phyloP scores from a whole-genome alignment of 2,329 filamentous ascomycete species.

The Colletotrichum musicola region DNA sequence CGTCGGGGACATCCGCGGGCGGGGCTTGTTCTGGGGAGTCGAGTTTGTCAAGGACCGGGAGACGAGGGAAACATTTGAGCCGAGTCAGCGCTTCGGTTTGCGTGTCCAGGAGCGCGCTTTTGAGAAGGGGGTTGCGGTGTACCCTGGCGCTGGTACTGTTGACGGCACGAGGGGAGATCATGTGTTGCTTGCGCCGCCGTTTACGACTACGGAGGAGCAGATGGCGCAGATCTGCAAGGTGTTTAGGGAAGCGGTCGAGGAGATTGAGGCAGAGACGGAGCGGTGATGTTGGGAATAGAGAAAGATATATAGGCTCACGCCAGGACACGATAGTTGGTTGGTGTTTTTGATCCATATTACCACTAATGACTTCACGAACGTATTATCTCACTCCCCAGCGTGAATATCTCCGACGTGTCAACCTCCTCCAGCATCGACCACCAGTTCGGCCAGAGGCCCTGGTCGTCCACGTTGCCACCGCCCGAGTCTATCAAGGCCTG shows the following conservation, averaged over 20 bases:
- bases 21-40: slow-evolving; percentile 60
- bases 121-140: slow-evolving; percentile 39
- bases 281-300: background rate
- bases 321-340: background rate
- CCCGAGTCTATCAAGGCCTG: slow-evolving; percentile 9
- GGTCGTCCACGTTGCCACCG: slow-evolving; percentile 27
- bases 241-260: slow-evolving; percentile 24
- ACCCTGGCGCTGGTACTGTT: slow-evolving; percentile 72
- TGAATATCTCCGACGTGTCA: slow-evolving; percentile 26
- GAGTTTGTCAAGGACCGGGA: slow-evolving; percentile 58
- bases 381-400: background rate
- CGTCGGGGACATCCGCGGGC: slow-evolving; percentile 56
- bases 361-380: background rate
- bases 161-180: slow-evolving; percentile 75
- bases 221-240: slow-evolving; percentile 15
- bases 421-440: slow-evolving; percentile 40
- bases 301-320: background rate
- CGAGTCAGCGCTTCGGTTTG: slow-evolving; percentile 43
- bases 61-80: slow-evolving; percentile 52
- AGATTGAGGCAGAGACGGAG: slow-evolving; percentile 22
- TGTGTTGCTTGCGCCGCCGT: slow-evolving; percentile 77
- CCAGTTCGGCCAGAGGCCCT: slow-evolving; percentile 40
- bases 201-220: slow-evolving; percentile 63
- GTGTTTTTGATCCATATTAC: background rate
- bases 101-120: slow-evolving; percentile 48